Percentiles rank a stretch among this genome's conserved stretches.
Conservation (phyloP, 768 basidiomycete genomes). For the Rhodotorula babjevae region DNA sequence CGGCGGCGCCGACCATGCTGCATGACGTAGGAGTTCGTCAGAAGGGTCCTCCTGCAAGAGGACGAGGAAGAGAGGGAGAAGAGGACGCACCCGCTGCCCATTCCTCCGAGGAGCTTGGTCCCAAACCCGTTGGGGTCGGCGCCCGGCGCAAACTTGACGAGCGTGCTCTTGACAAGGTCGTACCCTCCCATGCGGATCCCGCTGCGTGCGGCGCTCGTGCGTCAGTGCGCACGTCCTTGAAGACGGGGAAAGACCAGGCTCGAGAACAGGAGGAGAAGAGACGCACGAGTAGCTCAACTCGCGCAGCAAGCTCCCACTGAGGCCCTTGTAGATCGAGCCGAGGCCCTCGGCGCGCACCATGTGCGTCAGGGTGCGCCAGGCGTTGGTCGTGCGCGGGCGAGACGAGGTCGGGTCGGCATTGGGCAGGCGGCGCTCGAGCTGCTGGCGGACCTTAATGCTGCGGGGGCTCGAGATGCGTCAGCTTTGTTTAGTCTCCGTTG, state of each 20-base stretch:
- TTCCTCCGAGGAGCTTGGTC: slow-evolving; percentile 28
- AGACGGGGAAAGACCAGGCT: too few species aligned
- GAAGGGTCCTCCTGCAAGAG: too few species aligned
- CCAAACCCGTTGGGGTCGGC: slow-evolving; percentile 33
- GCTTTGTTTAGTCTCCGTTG: too few species aligned
- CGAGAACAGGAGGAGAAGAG: neutral
- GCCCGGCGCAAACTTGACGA: slow-evolving; percentile 14
- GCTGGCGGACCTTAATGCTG: slow-evolving; percentile 43
- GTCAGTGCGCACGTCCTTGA: neutral
- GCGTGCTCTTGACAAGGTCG: slow-evolving; percentile 37
- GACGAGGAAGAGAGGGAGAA: neutral
- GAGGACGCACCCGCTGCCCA: slow-evolving; percentile 30
- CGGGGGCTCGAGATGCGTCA: too few species aligned
- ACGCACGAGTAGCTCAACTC: slow-evolving; percentile 32
- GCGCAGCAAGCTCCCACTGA: slow-evolving; percentile 28
- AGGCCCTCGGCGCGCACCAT: slow-evolving; percentile 40
- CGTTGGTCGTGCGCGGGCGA: slow-evolving; percentile 26
- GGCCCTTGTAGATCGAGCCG: slow-evolving; percentile 30
- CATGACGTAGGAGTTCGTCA: neutral
- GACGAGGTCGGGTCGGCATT: slow-evolving; percentile 5
- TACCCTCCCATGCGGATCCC: slow-evolving; percentile 42
- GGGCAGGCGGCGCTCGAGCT: slow-evolving; percentile 26
- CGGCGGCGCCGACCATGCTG: slow-evolving; percentile 38
- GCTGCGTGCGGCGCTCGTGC: neutral
- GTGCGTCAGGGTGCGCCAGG: slow-evolving; percentile 23